Base-by-base conservation (phyloP, 1,284 basidiomycete genomes). In the Stygiomarasmius scandens region DNA sequence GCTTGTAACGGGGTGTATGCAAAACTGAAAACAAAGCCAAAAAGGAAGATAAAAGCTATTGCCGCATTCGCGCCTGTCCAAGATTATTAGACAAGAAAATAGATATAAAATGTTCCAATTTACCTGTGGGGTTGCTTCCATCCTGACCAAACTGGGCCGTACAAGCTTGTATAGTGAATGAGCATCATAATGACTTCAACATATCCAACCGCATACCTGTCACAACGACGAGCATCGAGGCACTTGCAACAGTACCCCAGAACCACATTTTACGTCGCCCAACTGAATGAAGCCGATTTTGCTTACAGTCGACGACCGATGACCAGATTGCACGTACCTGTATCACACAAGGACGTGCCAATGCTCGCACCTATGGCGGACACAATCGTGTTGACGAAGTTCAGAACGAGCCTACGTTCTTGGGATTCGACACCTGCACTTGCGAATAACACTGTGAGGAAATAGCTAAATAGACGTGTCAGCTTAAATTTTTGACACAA, bases 1-100 rank as follows among this genome's bases (percentile, higher is more conserved):
- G 80, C 83, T 29, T 86, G 82, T 19, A 82, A 69, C 4, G 81
- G 82, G 5, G 80, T 81, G 64, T 83, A 82, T 10, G 77, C 71
- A 49, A 79, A 70, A 58, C 77, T 78, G 66, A 74, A 79, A 29
- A 80, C 73, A 55, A 79, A 78, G 45, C 79, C 79, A 67, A 83
- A 82, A 32, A 84, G 66, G 73, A 84, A 79, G 27, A 78, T 77
- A 61, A 79, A 78, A 2, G 76, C 76, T 55, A 77, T 77, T 5
- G 77, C 76, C 20, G 75, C 64, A 56, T 76, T 78, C 5, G 75
- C 75, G 27, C n/a, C n/a, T n/a, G n/a, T n/a, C n/a, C n/a, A n/a
- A n/a, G n/a, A n/a, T n/a, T n/a, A n/a, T n/a, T n/a, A n/a, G n/a
- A n/a, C n/a, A n/a, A n/a, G n/a, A n/a, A n/a, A n/a, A n/a, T n/a